Conservation (phyloP, 768 basidiomycete genomes). For the Mycena venus region DNA sequence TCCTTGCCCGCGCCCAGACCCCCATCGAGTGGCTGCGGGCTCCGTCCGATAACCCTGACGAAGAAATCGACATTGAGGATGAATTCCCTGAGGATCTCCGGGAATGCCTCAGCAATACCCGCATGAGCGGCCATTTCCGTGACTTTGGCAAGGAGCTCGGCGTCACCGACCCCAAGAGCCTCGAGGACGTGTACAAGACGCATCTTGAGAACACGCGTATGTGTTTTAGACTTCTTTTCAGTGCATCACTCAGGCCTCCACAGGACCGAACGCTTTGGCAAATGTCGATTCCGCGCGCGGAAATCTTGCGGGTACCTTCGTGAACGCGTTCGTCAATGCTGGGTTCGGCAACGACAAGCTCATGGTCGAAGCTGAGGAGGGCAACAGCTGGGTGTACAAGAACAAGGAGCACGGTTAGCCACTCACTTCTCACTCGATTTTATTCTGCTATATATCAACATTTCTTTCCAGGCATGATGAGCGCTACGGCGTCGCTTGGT, state of each 20-base stretch:
- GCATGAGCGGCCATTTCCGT: conserved; percentile 87
- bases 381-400: conserved; percentile 99
- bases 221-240: conserved; percentile 32
- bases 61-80: conserved; percentile 69
- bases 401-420: conserved; percentile 95
- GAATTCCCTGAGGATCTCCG: conserved; percentile 86
- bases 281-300: conserved; percentile 94
- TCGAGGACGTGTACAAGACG: conserved; percentile 98
- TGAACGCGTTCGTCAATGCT: conserved; percentile 98
- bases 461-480: conserved; percentile 84
- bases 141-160: conserved; percentile 95
- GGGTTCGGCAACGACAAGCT: conserved; percentile 99
- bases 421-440: neutral
- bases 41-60: conserved; percentile 61
- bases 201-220: conserved; percentile 92
- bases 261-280: conserved; percentile 76
- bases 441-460: neutral
- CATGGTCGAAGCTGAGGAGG: conserved; percentile 97
- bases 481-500: conserved; percentile 94
- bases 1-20: conserved; percentile 93
- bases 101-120: conserved; percentile 89
- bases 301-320: conserved; percentile 96
- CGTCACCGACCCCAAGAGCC: conserved; percentile 88
- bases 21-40: conserved; percentile 91
- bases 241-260: neutral